Percentiles rank a stretch among this genome's conserved stretches.
phyloP scores from a whole-genome alignment of 768 basidiomycete genomes.

The Tricholoma sp. region DNA sequence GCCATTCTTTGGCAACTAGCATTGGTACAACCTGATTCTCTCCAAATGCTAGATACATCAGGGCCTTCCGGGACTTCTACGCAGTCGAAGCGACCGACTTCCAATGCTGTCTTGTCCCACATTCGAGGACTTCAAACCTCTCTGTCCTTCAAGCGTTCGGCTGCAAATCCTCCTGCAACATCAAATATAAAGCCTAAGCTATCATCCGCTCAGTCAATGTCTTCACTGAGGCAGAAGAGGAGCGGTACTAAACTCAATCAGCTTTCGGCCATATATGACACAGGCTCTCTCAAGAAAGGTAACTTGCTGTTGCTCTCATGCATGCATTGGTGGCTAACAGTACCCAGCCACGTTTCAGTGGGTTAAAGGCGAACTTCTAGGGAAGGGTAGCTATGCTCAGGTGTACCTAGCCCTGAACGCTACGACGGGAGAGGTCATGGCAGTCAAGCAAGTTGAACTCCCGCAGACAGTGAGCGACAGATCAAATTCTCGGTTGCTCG shows the following conservation, averaged over 20 bases:
- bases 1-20: background rate
- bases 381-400: constrained; percentile 88
- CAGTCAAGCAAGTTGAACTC: constrained; percentile 94
- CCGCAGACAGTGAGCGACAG: constrained; percentile 70
- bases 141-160: constrained; percentile 1
- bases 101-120: constrained; percentile 1
- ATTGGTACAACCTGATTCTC: background rate
- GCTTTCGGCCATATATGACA: background rate
- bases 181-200: background rate
- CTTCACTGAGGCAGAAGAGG: background rate
- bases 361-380: constrained; percentile 90
- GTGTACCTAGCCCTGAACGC: constrained; percentile 92
- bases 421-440: constrained; percentile 88
- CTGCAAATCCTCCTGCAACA: background rate
- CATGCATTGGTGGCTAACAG: background rate
- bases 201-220: background rate
- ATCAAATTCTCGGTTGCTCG: constrained; percentile 53
- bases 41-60: background rate
- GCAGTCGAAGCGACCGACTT: background rate
- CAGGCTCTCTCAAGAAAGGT: constrained; percentile 12
- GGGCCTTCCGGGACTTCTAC: background rate
- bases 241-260: background rate
- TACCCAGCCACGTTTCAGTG: constrained; percentile 70
- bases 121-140: constrained; percentile 3
- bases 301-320: background rate